phyloP scores from a whole-genome alignment of 1,139 yeast species.

The Suhomyces bokatorum region DNA sequence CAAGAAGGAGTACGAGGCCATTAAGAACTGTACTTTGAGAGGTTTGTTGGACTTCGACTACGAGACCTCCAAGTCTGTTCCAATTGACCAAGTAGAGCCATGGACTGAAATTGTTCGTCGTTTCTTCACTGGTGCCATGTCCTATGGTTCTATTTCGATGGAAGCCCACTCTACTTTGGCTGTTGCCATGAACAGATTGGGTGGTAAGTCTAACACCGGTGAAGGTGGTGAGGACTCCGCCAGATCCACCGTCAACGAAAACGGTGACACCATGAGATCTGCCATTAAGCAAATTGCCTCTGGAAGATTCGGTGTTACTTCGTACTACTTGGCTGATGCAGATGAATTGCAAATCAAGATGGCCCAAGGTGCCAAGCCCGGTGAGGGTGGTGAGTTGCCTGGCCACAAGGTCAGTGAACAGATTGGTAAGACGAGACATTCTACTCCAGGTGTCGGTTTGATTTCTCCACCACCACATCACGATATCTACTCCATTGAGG shows the following conservation, averaged over 20 bases:
- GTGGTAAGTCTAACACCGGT: constrained; percentile 97
- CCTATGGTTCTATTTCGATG: constrained; percentile 97
- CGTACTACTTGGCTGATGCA: constrained; percentile 90
- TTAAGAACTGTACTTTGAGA: constrained; percentile 88
- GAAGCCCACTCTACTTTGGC: constrained; percentile 97
- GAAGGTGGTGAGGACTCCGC: constrained; percentile 99
- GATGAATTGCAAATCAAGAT: constrained; percentile 97
- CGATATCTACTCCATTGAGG: constrained; percentile 97
- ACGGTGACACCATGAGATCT: constrained; percentile 97
- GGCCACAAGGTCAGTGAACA: constrained; percentile 87
- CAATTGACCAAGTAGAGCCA: constrained; percentile 97
- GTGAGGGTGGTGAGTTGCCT: constrained; percentile 99
- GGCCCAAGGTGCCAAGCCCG: constrained; percentile 99
- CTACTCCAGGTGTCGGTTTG: constrained; percentile 95
- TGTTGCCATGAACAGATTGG: constrained; percentile 96
- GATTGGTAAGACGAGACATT: constrained; percentile 94
- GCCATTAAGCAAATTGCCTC: constrained; percentile 98
- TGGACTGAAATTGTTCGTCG: constrained; percentile 99
- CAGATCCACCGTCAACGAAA: constrained; percentile 72
- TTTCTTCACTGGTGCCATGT: constrained; percentile 98
- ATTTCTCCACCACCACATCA: constrained; percentile 99
- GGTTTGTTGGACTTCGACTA: constrained; percentile 90
- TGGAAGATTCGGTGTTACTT: constrained; percentile 97
- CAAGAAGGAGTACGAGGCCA: constrained; percentile 87
- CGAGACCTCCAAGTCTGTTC: constrained; percentile 70